Evolutionary conservation across 2,329 filamentous ascomycete genomes (phyloP).

Genomic region (Cladosporium oxysporum): DNA sequence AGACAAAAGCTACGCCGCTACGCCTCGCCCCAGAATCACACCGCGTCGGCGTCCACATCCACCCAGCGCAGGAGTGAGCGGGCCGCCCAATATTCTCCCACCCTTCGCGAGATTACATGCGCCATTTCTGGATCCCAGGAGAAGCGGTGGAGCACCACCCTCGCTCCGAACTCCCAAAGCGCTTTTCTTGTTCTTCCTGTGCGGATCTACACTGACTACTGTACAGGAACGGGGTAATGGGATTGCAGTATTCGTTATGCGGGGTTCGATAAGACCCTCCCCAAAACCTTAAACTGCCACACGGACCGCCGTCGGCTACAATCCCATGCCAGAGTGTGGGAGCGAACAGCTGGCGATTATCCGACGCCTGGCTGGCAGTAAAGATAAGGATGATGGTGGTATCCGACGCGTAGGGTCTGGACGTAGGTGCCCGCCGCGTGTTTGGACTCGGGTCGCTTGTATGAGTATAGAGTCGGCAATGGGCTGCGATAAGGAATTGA

Average conservation of each 20-base stretch:
- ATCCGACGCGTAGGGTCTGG: background rate
- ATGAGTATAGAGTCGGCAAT: background rate
- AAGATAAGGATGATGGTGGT: background rate
- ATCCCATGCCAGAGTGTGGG: background rate
- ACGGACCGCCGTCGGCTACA: background rate
- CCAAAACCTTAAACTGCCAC: background rate
- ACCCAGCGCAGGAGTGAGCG: background rate
- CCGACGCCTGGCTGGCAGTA: background rate
- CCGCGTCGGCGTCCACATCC: background rate
- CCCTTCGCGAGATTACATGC: background rate
- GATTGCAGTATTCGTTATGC: background rate
- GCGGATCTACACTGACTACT: background rate
- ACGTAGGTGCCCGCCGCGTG: background rate
- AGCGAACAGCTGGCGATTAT: background rate
- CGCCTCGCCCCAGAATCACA: background rate
- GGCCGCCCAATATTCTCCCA: background rate
- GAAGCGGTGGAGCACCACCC: background rate
- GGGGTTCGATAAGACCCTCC: background rate
- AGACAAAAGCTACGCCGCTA: background rate
- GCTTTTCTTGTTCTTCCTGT: background rate
- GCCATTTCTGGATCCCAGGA: background rate
- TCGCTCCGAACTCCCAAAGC: background rate
- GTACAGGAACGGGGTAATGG: background rate
- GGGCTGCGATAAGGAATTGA: background rate
- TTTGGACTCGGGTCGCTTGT: background rate